Evolutionary conservation across 176 grass and related monocot species (phyloP), one percentile per base, ranked within the genome.

Genomic region (Alloteropsis semialata): DNA sequence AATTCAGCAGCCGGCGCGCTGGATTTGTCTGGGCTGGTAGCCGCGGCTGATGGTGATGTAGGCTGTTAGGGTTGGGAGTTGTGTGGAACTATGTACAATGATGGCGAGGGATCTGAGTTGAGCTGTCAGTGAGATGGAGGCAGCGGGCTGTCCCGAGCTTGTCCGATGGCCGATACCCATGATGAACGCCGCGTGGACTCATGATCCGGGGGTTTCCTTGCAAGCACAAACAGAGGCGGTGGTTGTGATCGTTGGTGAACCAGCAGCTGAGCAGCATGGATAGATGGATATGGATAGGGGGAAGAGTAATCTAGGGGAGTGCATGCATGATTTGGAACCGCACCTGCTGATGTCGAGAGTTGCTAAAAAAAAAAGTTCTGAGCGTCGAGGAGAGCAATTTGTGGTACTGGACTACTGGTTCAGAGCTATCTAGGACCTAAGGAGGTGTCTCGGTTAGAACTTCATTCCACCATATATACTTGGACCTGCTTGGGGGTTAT

Each of bases 71-170:
- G 61, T 43, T 22, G 28, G 12, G 38, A 49, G 30, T 41, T 46
- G 25, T 33, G n/a, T n/a, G n/a, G n/a, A n/a, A n/a, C n/a, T n/a
- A 37, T 53, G 68, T 38, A 32, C 25, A 84, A 37, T 74, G 59
- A 84, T 75, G 69, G 48, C 3, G 14, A 57, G 30, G 70, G 78
- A 84, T 84, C 81, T 74, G 49, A 84, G 87, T 84, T 34, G 81
- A 89, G 87, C 76, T 84, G 87, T 84, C 76, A 75, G 17, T 67
- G 70, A 55, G 75, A 89, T 21, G 87, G 81, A 84, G 59, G 81
- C 75, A 67, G 81, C 81, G 67, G 76, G 37, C 87, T 84, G 87
- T 80, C 76, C 41, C 25, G 3, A 16, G 57, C 25, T 84, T 75
- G 81, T 67, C 55, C n/a, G 3, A 4, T 25, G 55, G 57, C 55